Conservation (phyloP, 2,329 filamentous ascomycete genomes). For the Penicillium corylophilum region DNA sequence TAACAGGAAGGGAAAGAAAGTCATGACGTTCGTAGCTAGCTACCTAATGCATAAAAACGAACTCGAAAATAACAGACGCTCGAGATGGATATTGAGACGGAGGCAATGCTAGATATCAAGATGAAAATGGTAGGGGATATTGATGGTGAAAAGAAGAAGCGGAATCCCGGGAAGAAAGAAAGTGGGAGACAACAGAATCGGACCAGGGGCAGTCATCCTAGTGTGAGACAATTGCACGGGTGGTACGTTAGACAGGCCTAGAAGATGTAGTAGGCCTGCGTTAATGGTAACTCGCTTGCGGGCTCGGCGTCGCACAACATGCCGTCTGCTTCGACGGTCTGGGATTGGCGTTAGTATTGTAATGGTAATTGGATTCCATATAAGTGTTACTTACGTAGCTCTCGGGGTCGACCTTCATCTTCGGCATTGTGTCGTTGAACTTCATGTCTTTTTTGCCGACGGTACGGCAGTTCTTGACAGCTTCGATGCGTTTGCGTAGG, state of each 20-base stretch:
- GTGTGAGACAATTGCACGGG: background rate
- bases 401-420: conserved; percentile 90
- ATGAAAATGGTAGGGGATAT: background rate
- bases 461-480: conserved; percentile 71
- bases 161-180: background rate
- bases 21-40: conserved; percentile 13
- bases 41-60: conserved; percentile 10
- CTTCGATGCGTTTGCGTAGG: conserved; percentile 74
- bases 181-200: background rate
- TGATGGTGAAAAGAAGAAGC: background rate
- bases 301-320: conserved; percentile 71
- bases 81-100: conserved; percentile 18
- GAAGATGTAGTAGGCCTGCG: conserved; percentile 76
- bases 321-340: conserved; percentile 79
- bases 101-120: conserved; percentile 4
- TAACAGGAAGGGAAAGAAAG: background rate
- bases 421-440: conserved; percentile 77
- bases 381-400: conserved; percentile 60
- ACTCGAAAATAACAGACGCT: conserved; percentile 12
- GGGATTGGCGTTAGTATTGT: conserved; percentile 2
- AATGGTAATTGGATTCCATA: background rate
- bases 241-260: conserved; percentile 36
- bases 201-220: background rate
- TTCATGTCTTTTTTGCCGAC: conserved; percentile 88
- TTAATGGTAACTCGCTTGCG: conserved; percentile 67